Base-by-base conservation (phyloP, 2,329 filamentous ascomycete species). In the Emericellopsis atlantica region DNA sequence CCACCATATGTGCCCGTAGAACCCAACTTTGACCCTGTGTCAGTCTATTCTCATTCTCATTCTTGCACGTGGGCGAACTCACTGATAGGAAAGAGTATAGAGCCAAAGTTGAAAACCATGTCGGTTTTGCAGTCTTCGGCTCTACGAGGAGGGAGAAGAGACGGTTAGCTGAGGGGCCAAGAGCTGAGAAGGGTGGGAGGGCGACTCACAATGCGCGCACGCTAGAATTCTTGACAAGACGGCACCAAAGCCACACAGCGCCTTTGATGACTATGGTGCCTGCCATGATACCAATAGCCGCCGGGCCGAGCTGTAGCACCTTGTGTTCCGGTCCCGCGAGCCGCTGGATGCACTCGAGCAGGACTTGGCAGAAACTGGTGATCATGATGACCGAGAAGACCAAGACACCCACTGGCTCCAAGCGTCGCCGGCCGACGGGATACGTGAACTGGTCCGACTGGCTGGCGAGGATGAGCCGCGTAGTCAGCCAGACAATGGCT, bases 21-120 rank as follows among this genome's bases (percentile, higher is more conserved):
- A 89, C 21, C 85, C 85, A 41, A 85, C 69, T 72, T 37, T 11
- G n/a, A 40, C 9, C 4, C 29, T 40, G 15, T 14, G 26, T 36
- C n/a, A 29, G n/a, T 38, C 5, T 31, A 15, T 44, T 15, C 14
- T 35, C 39, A 37, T 26, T 38, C 37, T 41, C 18, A 41, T 36
- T 12, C 37, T 34, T 15, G 36, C 9, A 40, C 18, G 23, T 23
- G 18, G 24, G 18, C 21, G 15, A 6, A 59, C 66, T 47, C 59
- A 76, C 72, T 52, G 8, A 93, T 74, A 1, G 88, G 88, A 54
- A 94, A 94, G 21, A 92, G 70, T 53, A 94, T 92, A 47, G 83
- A 88, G 52, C 92, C 90, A 1, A 76, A 77, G 61, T 95, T 95
- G 72, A 95, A 95, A 26, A 94, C 79, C 23, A 95, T 84, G 53